Evolutionary conservation across 192 early-diverging fungal species (phyloP).

Genomic region (Podila epigama): DNA sequence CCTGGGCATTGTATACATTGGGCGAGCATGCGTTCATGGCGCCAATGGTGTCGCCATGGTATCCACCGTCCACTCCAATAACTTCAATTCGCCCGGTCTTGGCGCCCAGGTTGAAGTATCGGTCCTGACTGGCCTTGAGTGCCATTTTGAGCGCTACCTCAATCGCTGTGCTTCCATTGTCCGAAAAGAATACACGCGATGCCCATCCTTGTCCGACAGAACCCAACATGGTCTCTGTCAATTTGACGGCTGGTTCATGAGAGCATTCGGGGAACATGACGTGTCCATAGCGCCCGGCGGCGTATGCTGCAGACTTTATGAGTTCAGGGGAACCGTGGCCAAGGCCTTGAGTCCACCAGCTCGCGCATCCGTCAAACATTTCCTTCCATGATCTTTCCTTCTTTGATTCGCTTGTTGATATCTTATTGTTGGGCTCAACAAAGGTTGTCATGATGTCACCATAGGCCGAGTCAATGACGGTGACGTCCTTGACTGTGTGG

Average conservation of each 20-base stretch:
- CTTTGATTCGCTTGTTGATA: slow-evolving; percentile 6
- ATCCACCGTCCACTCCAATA: slow-evolving; percentile 76
- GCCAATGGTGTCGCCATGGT: slow-evolving; percentile 90
- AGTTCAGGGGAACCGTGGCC: slow-evolving; percentile 73
- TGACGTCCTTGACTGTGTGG: slow-evolving; percentile 58
- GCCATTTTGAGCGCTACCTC: slow-evolving; percentile 89
- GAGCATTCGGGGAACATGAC: slow-evolving; percentile 80
- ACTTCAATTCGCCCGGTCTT: slow-evolving; percentile 55
- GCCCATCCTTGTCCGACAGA: slow-evolving; percentile 68
- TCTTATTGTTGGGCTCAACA: slow-evolving; percentile 28
- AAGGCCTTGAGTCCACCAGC: slow-evolving; percentile 85
- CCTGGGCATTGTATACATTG: slow-evolving; percentile 72
- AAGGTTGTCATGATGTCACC: slow-evolving; percentile 68
- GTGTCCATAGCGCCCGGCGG: slow-evolving; percentile 80
- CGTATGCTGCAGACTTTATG: slow-evolving; percentile 65
- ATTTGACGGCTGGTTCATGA: slow-evolving; percentile 67
- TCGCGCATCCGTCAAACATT: slow-evolving; percentile 78
- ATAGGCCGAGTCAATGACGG: slow-evolving; percentile 79
- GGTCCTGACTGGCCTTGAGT: slow-evolving; percentile 57
- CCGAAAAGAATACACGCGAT: slow-evolving; percentile 77
- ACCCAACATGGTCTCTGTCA: slow-evolving; percentile 65
- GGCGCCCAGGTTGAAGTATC: slow-evolving; percentile 40
- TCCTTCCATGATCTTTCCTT: slow-evolving; percentile 43
- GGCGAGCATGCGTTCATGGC: slow-evolving; percentile 83
- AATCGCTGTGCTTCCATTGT: slow-evolving; percentile 82